phyloP scores from a whole-genome alignment of 2,329 filamentous ascomycete species.

The Stagonosporopsis chrysanthemi region DNA sequence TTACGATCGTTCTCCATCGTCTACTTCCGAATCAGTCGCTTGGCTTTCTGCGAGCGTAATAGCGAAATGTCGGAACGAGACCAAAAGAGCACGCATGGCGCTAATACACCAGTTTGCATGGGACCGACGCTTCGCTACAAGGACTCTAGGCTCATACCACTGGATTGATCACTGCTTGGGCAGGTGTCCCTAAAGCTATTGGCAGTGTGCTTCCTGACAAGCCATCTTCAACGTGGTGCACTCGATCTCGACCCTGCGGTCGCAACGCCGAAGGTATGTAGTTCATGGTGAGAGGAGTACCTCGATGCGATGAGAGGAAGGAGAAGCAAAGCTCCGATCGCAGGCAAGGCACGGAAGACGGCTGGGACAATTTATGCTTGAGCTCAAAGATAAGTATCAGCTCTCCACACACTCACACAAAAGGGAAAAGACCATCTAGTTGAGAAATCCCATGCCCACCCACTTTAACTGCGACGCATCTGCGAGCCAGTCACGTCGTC shows the following conservation, averaged over 20 bases:
- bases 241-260: conserved; percentile 25
- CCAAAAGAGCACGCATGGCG: background rate
- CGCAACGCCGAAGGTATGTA: conserved; percentile 29
- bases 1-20: conserved; percentile 18
- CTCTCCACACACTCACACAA: conserved; percentile 7
- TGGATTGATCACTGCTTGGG: conserved; percentile 8
- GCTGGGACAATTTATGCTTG: conserved; percentile 7
- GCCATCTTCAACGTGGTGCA: conserved; percentile 28
- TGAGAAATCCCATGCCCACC: conserved; percentile 16
- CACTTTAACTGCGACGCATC: conserved; percentile 9
- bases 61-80: background rate
- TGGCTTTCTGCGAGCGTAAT: background rate
- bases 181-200: conserved; percentile 11
- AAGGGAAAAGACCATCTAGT: conserved; percentile 5
- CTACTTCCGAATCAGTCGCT: background rate
- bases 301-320: background rate
- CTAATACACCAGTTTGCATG: background rate
- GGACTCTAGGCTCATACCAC: conserved; percentile 8
- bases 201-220: conserved; percentile 24
- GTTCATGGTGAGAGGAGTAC: conserved; percentile 19
- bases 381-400: conserved; percentile 1
- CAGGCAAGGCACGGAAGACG: background rate
- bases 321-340: background rate
- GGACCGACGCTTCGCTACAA: background rate
- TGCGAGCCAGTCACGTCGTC: conserved; percentile 19